Percentiles rank a stretch among this genome's conserved stretches.
Evolutionary conservation across 163 green algal species (phyloP).

Genomic region (Scenedesmus sp.): DNA sequence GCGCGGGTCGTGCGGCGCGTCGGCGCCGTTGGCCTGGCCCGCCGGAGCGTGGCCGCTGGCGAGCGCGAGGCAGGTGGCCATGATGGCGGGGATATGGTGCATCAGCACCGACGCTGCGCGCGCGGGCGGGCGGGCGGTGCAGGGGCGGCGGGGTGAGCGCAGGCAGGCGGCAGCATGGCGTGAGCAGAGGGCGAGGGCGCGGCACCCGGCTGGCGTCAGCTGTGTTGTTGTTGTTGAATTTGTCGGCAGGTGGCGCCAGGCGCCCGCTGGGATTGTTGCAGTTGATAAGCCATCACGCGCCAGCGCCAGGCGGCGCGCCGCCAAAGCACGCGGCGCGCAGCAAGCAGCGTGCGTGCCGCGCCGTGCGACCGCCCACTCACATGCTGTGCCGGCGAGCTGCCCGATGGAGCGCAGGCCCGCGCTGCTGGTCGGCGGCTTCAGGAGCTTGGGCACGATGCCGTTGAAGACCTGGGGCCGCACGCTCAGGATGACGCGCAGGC

Average conservation of each 20-base stretch:
- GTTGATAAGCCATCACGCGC: too few species aligned
- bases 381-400: constrained; percentile 80
- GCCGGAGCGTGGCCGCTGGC: constrained; percentile 43
- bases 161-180: not conserved
- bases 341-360: too few species aligned
- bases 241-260: too few species aligned
- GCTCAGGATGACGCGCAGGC: constrained; percentile 85
- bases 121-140: not conserved
- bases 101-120: constrained; percentile 64
- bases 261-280: too few species aligned
- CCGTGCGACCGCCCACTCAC: too few species aligned
- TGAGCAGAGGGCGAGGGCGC: too few species aligned
- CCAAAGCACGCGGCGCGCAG: too few species aligned
- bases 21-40: constrained; percentile 5
- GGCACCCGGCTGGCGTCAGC: too few species aligned
- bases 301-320: too few species aligned
- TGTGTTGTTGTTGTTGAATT: too few species aligned
- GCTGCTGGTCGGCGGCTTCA: constrained; percentile 53
- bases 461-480: constrained; percentile 76
- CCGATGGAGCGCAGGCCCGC: constrained; percentile 71
- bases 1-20: constrained; percentile 35
- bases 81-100: constrained; percentile 75
- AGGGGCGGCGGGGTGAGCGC: not conserved
- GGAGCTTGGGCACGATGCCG: constrained; percentile 75
- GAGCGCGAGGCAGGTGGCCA: constrained; percentile 79